A percentile compares a stretch with the other conserved stretches of the same genome.
phyloP scores from a whole-genome alignment of 768 basidiomycete genomes.

The Baorangia bicolor region DNA sequence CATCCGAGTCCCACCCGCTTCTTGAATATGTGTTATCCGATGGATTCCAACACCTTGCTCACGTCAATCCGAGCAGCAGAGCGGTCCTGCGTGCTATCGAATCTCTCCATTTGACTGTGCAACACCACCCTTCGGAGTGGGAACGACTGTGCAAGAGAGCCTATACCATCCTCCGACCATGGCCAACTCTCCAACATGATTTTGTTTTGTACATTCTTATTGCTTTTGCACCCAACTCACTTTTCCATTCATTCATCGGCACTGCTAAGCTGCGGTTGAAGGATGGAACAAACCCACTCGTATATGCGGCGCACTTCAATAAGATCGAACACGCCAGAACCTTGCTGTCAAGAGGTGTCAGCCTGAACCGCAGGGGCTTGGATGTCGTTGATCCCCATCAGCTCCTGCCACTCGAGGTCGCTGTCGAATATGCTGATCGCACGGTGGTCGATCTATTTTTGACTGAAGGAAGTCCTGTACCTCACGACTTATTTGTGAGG shows the following conservation, averaged over 20 bases:
- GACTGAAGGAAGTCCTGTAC: not conserved
- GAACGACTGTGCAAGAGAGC: not conserved
- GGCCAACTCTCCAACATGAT: not conserved
- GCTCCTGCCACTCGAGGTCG: conserved; percentile 1
- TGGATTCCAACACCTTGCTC: not conserved
- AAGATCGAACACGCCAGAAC: conserved; percentile 6
- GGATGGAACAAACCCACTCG: conserved; percentile 5
- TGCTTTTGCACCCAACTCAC: not conserved
- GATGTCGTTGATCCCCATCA: not conserved
- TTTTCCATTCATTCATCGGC: not conserved
- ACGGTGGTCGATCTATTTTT: not conserved
- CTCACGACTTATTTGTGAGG: not conserved
- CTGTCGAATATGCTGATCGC: not conserved
- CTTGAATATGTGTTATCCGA: not conserved
- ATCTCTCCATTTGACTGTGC: not conserved
- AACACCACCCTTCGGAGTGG: not conserved
- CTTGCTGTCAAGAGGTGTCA: not conserved
- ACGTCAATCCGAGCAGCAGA: not conserved
- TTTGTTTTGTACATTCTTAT: not conserved
- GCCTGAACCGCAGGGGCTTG: not conserved
- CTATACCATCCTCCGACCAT: no score
- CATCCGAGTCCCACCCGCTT: not conserved
- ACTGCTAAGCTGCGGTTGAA: not conserved
- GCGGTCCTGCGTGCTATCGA: not conserved
- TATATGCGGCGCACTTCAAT: conserved; percentile 6